Evolutionary conservation across 371 early-diverging fungal species (phyloP), one percentile per base, ranked within the genome.

Genomic region (Mycotypha africana): DNA sequence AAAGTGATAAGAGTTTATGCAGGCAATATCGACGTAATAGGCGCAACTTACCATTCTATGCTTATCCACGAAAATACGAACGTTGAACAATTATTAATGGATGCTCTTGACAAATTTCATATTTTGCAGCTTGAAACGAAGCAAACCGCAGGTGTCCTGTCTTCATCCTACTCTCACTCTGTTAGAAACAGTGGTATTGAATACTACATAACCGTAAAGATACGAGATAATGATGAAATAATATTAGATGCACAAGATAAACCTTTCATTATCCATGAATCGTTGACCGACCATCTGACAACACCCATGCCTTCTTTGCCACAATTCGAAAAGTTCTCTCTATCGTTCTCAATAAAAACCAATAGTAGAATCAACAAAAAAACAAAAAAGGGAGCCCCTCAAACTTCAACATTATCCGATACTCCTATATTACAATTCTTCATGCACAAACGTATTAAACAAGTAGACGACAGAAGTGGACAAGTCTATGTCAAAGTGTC

Each of bases 21-120:
- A 12, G 78, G 78, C 20, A 77, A 77, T 47, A 53, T 77, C 4
- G 70, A 67, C 40, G 65, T 77, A 25, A n/a, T n/a, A n/a, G 73
- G 74, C 23, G 57, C 74, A 3, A 67, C 70, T 26, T 77, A 71
- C 49, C 70, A 77, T 45, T 74, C 78, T 0, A 67, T 77, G n/a
- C 63, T 72, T 14, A 62, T 77, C 3, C 61, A 58, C 3, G 59
- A 70, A 32, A 24, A 49, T 0, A 77, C 70, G 0, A 65, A 62
- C 38, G 65, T 70, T 1, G 62, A 65, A 7, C 73, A 77, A 16
- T 56, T 74, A 4, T 49, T 74, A 6, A 52, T 58, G 9, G 64
- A 65, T 22, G 69, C 78, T 0, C 58, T 77, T 11, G 55, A 70
- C 40, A 67, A 70, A 37, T 77, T 77, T 45, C 64, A 70, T 21